A percentile compares a stretch with the other conserved stretches of the same genome.
phyloP scores from a whole-genome alignment of 371 early-diverging fungal genomes.

The Rhizopus microsporus region DNA sequence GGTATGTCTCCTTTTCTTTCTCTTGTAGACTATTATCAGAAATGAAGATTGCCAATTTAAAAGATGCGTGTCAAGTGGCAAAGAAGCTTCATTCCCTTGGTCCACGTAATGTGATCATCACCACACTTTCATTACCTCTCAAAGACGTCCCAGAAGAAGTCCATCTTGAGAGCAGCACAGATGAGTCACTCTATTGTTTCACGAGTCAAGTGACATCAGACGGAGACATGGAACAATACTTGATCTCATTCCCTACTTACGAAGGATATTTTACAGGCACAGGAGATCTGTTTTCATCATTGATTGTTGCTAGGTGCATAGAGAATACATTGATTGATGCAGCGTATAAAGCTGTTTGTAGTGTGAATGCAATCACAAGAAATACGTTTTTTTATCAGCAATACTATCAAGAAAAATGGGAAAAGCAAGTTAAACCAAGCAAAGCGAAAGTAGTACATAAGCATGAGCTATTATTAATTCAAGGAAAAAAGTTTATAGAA shows the following conservation, averaged over 20 bases:
- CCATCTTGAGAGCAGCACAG: conserved; percentile 19
- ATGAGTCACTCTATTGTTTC: conserved; percentile 38
- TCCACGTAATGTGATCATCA: conserved; percentile 74
- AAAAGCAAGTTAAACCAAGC: conserved; percentile 30
- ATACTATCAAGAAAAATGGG: conserved; percentile 36
- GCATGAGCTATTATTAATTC: conserved; percentile 68
- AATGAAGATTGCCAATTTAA: conserved; percentile 52
- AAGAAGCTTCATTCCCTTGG: conserved; percentile 70
- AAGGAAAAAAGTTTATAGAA: conserved; percentile 67
- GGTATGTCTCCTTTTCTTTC: not conserved
- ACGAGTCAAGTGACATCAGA: conserved; percentile 29
- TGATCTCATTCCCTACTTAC: conserved; percentile 76
- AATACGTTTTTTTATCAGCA: conserved; percentile 59
- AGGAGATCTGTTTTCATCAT: conserved; percentile 85
- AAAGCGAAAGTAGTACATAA: conserved; percentile 46
- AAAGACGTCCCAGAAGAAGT: conserved; percentile 36
- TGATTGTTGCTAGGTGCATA: conserved; percentile 65
- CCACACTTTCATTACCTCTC: conserved; percentile 52
- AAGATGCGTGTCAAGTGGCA: conserved; percentile 56
- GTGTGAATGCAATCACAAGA: conserved; percentile 72
- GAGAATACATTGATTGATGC: conserved; percentile 37
- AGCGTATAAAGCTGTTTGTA: conserved; percentile 61
- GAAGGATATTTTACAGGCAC: conserved; percentile 88
- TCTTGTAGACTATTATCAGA: conserved; percentile 62
- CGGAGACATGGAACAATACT: conserved; percentile 43